phyloP scores from a whole-genome alignment of 2,329 filamentous ascomycete species.

The Sclerotinia minor region DNA sequence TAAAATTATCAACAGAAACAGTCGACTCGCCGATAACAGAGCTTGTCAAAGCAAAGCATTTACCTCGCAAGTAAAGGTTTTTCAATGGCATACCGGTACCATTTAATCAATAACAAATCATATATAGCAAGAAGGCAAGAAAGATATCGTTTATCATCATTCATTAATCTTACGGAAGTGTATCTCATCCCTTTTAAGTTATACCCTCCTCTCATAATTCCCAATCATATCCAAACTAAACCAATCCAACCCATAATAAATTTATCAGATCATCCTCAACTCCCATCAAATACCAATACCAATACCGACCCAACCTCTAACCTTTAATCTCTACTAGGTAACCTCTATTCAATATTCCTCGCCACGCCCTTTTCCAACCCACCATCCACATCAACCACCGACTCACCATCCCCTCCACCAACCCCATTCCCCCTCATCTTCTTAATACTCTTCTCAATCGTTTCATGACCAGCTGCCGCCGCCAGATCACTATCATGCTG shows the following conservation, averaged over 20 bases:
- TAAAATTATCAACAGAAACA: neutral
- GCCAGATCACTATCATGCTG: slow-evolving; percentile 25
- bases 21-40: too few species aligned
- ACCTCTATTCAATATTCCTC: neutral
- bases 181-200: too few species aligned
- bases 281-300: neutral
- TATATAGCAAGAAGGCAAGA: too few species aligned
- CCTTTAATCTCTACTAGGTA: too few species aligned
- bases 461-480: slow-evolving; percentile 21
- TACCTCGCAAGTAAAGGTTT: too few species aligned
- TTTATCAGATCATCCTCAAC: neutral
- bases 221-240: too few species aligned
- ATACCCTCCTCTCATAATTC: too few species aligned
- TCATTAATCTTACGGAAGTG: too few species aligned
- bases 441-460: slow-evolving; percentile 32
- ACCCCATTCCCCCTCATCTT: slow-evolving; percentile 23
- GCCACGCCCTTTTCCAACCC: slow-evolving; percentile 4
- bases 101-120: too few species aligned
- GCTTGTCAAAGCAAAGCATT: too few species aligned
- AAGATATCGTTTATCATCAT: too few species aligned
- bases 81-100: too few species aligned
- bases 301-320: neutral
- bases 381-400: neutral
- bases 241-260: neutral
- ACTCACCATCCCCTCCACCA: neutral